Evolutionary conservation across 2,329 filamentous ascomycete species (phyloP).

Genomic region (Neofusicoccum ribis): DNA sequence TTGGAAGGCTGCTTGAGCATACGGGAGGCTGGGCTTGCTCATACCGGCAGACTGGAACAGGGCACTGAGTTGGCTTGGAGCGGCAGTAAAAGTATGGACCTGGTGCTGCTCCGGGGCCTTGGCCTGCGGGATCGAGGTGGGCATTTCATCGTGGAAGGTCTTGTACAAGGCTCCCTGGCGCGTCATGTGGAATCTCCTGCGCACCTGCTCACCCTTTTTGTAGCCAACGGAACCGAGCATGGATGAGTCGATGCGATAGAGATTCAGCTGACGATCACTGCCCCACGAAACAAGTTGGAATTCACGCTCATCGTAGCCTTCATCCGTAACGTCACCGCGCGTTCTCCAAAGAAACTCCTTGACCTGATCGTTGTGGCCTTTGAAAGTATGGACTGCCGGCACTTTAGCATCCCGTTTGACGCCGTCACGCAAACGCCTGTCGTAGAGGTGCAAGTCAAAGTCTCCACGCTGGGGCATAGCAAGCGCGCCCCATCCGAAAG

Average conservation of each 20-base stretch:
- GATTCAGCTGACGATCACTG: constrained; percentile 75
- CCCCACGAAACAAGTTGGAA: constrained; percentile 95
- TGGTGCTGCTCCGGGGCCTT: constrained; percentile 6
- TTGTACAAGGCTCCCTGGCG: constrained; percentile 83
- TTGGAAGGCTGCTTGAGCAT: constrained; percentile 26
- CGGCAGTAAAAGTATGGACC: not conserved
- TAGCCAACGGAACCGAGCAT: constrained; percentile 71
- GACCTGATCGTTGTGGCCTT: constrained; percentile 63
- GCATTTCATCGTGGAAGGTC: constrained; percentile 67
- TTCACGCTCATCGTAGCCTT: constrained; percentile 77
- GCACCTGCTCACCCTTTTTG: constrained; percentile 65
- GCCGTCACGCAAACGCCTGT: constrained; percentile 55
- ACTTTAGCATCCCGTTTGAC: constrained; percentile 40
- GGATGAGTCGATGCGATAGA: constrained; percentile 70
- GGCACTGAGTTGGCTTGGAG: constrained; percentile 23
- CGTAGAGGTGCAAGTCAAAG: constrained; percentile 81
- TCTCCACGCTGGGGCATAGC: constrained; percentile 92
- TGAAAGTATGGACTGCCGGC: constrained; percentile 52
- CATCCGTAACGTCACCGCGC: constrained; percentile 63
- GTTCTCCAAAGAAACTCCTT: constrained; percentile 92
- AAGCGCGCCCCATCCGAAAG: constrained; percentile 81
- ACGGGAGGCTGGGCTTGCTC: constrained; percentile 24
- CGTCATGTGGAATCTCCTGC: constrained; percentile 69
- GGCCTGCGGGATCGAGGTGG: constrained; percentile 9
- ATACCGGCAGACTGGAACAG: constrained; percentile 25